Evolutionary conservation across 1,139 yeast genomes (phyloP), one percentile per base, ranked within the genome.

Genomic region (Lizanozyma gosingica): DNA sequence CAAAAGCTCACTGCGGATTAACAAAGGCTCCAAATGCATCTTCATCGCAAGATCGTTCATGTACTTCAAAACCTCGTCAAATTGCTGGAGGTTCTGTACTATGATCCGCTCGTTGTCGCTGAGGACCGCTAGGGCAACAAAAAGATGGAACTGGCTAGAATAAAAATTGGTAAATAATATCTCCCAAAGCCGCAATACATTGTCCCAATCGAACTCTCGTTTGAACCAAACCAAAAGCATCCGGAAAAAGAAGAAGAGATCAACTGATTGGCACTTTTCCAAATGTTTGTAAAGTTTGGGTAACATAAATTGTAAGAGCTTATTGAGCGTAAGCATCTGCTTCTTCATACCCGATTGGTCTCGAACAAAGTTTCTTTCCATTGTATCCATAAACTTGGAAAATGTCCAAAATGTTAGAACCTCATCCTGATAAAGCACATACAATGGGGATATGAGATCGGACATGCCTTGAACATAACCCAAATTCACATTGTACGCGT

Each of bases 391-490:
- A 51, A 87, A 86, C 38, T 80, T 77, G 15, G 78, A 71, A 63
- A 92, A 92, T 15, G 92, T 83, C 94, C 96, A 88, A 57, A 92
- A 92, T 2, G 95, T 71, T 29, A 87, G 55, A 0, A 81, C 68
- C 51, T 90, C 97, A 57, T 90, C 95, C 53, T 80, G 79, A 36
- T 86, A 63, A 4, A 79, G 73, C 36, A 80, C 84, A 56, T 88
- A 94, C 4, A 92, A 61, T 1, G 97, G 97, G 0, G 96, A 83
- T 35, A 94, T 66, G 41, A 92, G 65, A 58, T 92, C 99, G 6
- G 94, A 81, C 99, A 92, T 92, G 2, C 99, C 99, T 62, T 92
- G 99, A 17, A 92, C 96, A 55, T 92, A 92, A 0, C 98, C 98
- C 50, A 94, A 63, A 49, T 87, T 83, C 38, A 67, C 70, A 58